phyloP scores from a whole-genome alignment of 352 stramenopile species.

The Pythium biforme region DNA sequence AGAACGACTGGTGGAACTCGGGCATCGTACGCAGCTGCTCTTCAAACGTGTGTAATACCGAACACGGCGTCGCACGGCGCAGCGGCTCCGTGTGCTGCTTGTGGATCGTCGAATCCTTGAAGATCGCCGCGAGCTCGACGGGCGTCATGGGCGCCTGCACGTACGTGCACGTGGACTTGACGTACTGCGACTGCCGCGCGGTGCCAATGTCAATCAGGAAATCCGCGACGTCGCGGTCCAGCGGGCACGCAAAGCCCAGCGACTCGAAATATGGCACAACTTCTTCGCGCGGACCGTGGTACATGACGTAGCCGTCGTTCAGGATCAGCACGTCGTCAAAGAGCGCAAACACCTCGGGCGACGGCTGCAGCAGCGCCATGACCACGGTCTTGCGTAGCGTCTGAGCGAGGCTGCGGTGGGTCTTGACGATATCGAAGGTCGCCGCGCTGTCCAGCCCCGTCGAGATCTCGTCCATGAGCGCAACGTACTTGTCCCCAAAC shows the following conservation, averaged over 20 bases:
- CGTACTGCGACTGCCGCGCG: constrained; percentile 30
- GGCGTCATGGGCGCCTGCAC: constrained; percentile 2
- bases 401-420: constrained; percentile 52
- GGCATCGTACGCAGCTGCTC: constrained; percentile 6
- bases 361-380: constrained; percentile 87
- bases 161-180: too few relatives aligned
- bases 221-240: constrained; percentile 86
- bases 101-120: constrained; percentile 13
- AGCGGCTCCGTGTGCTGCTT: constrained; percentile 47
- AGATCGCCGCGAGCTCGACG: constrained; percentile 23
- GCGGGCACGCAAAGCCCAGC: constrained; percentile 64
- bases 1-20: constrained; percentile 16
- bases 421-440: constrained; percentile 85
- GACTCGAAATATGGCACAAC: constrained; percentile 73
- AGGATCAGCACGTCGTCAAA: constrained; percentile 94
- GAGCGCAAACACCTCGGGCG: constrained; percentile 89
- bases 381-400: constrained; percentile 59
- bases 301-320: constrained; percentile 88
- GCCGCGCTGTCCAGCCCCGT: constrained; percentile 91
- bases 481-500: constrained; percentile 53
- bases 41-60: constrained; percentile 71
- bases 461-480: constrained; percentile 89
- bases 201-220: constrained; percentile 81
- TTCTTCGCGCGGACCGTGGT: constrained; percentile 62
- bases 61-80: constrained; percentile 80